Evolutionary conservation across 176 grass and related monocot genomes (phyloP).

Genomic region (Aechmea fasciata): DNA sequence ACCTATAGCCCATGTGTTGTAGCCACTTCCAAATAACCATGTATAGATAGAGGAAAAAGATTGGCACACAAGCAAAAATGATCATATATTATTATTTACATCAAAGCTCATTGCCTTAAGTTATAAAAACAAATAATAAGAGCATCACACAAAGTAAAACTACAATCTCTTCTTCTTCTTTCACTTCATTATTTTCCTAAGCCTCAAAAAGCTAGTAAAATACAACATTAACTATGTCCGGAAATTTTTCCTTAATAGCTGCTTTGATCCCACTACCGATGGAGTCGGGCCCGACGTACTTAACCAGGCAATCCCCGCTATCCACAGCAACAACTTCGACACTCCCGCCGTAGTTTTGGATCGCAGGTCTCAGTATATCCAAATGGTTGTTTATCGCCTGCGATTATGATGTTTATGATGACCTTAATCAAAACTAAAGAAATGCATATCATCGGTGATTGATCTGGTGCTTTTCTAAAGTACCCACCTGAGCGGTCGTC

Average conservation of each 20-base stretch:
- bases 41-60: too few species aligned
- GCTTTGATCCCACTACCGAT: conserved; percentile 86
- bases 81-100: too few species aligned
- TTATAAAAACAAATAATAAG: too few species aligned
- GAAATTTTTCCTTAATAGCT: conserved; percentile 87
- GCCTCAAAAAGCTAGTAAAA: conserved; percentile 26
- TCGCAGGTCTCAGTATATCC: conserved; percentile 87
- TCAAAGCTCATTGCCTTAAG: too few species aligned
- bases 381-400: conserved; percentile 91
- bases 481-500: conserved; percentile 41
- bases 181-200: too few species aligned
- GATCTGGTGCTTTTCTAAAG: not conserved
- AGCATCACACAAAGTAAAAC: too few species aligned
- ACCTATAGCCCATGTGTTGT: too few species aligned
- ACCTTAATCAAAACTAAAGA: not conserved
- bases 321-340: conserved; percentile 69
- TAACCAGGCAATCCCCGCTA: conserved; percentile 66
- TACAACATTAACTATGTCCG: conserved; percentile 74
- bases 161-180: too few species aligned
- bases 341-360: conserved; percentile 75
- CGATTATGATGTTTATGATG: conserved; percentile 6
- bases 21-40: too few species aligned
- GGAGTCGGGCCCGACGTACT: conserved; percentile 71
- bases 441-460: not conserved
- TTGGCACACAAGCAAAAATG: too few species aligned